phyloP scores from a whole-genome alignment of 768 basidiomycete species.

The Phlegmacium glaucopus region DNA sequence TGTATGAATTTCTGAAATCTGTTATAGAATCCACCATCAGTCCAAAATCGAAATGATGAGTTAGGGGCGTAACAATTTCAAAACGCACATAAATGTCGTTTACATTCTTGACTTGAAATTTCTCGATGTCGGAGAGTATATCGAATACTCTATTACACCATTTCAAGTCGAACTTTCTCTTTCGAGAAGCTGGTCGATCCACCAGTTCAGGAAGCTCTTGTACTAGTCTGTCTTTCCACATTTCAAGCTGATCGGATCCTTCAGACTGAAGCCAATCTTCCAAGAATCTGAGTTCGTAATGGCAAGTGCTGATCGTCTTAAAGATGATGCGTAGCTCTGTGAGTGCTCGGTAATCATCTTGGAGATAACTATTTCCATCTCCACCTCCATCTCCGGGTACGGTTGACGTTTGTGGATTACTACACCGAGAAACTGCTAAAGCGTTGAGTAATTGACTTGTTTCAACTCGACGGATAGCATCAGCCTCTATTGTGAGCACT shows the following conservation, averaged over 20 bases:
- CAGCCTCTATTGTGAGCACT: conserved; percentile 9
- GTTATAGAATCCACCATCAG: background rate
- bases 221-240: conserved; percentile 3
- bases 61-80: background rate
- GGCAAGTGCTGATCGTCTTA: conserved; percentile 1
- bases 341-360: conserved; percentile 2
- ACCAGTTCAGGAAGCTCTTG: conserved; percentile 5
- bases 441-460: conserved; percentile 5
- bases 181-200: background rate
- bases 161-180: conserved; percentile 1
- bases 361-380: background rate
- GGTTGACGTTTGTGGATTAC: background rate
- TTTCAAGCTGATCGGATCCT: background rate
- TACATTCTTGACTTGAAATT: background rate
- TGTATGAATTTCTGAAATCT: background rate
- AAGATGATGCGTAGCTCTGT: conserved; percentile 9
- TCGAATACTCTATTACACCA: conserved; percentile 6
- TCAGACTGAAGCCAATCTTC: conserved; percentile 5
- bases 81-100: conserved; percentile 11
- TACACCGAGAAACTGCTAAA: conserved; percentile 8
- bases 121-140: conserved; percentile 8
- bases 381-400: too few species aligned
- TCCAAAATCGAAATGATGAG: too few species aligned
- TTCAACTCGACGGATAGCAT: conserved; percentile 1
- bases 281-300: conserved; percentile 6